phyloP scores from a whole-genome alignment of 2,329 filamentous ascomycete species.

The Sporothrix protearum region DNA sequence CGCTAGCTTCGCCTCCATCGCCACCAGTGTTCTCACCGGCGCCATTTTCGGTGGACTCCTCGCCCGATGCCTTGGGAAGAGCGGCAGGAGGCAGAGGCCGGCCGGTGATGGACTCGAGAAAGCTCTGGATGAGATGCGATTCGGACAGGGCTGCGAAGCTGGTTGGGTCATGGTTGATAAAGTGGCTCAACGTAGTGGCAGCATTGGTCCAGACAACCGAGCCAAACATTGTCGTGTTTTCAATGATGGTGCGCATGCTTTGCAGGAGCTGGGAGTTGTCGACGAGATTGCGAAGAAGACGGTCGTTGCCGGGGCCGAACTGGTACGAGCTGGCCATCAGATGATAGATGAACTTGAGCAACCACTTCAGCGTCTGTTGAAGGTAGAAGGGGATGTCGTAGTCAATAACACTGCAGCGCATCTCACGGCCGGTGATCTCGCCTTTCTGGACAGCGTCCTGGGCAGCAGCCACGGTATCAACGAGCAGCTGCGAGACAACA shows the following conservation, averaged over 20 bases:
- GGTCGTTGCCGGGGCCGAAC: constrained; percentile 69
- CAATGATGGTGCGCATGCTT: constrained; percentile 76
- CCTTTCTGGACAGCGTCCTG: constrained; percentile 63
- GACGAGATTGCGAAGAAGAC: constrained; percentile 85
- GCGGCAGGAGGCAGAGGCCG: constrained; percentile 40
- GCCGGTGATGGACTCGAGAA: constrained; percentile 76
- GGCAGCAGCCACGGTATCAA: constrained; percentile 70
- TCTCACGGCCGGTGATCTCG: constrained; percentile 65
- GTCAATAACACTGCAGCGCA: constrained; percentile 79
- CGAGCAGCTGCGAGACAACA: constrained; percentile 81
- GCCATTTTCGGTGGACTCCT: neutral
- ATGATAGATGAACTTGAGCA: constrained; percentile 94
- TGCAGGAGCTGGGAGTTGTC: constrained; percentile 83
- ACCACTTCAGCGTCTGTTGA: constrained; percentile 87
- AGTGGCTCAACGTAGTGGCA: constrained; percentile 86
- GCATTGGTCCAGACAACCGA: constrained; percentile 95
- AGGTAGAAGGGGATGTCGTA: constrained; percentile 91
- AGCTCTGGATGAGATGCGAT: constrained; percentile 80
- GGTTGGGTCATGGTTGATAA: constrained; percentile 98
- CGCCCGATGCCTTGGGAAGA: neutral
- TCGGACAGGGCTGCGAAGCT: constrained; percentile 96
- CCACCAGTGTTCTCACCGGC: neutral
- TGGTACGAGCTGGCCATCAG: constrained; percentile 76
- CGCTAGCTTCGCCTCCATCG: neutral
- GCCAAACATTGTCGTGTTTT: constrained; percentile 74